Evolutionary conservation across 495 filamentous ascomycete species (phyloP).

Genomic region (Talaromyces liani): DNA sequence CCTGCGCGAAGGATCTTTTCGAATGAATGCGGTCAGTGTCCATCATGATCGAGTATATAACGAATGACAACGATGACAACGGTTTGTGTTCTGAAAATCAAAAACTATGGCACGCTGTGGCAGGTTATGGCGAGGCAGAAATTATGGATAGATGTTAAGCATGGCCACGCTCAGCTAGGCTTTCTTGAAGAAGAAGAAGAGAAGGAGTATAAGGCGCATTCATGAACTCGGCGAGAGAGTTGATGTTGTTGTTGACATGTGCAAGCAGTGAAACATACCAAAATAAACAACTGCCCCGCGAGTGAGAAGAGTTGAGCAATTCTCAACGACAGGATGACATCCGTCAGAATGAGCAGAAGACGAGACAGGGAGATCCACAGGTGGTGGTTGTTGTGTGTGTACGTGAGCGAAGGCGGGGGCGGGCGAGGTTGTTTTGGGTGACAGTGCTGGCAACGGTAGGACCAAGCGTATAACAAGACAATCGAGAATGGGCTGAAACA

Average conservation of each 20-base stretch:
- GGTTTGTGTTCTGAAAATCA: background rate
- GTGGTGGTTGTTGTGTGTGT: background rate
- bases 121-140: background rate
- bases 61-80: background rate
- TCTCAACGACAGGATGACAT: constrained; percentile 4
- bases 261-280: constrained; percentile 5
- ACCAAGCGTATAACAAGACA: background rate
- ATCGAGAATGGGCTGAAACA: constrained; percentile 11
- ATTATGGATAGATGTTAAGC: background rate
- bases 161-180: background rate
- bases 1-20: constrained; percentile 40
- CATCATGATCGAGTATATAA: constrained; percentile 16
- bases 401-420: background rate
- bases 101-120: background rate
- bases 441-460: constrained; percentile 6
- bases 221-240: background rate
- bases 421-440: background rate
- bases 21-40: constrained; percentile 24
- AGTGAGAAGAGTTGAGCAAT: background rate
- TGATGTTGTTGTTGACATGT: background rate
- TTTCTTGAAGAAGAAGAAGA: background rate
- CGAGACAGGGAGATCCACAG: constrained; percentile 7
- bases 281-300: constrained; percentile 4
- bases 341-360: constrained; percentile 1
- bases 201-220: background rate